Evolutionary conservation across 495 filamentous ascomycete genomes (phyloP), one percentile per base, ranked within the genome.

Genomic region (Monascus purpureus): DNA sequence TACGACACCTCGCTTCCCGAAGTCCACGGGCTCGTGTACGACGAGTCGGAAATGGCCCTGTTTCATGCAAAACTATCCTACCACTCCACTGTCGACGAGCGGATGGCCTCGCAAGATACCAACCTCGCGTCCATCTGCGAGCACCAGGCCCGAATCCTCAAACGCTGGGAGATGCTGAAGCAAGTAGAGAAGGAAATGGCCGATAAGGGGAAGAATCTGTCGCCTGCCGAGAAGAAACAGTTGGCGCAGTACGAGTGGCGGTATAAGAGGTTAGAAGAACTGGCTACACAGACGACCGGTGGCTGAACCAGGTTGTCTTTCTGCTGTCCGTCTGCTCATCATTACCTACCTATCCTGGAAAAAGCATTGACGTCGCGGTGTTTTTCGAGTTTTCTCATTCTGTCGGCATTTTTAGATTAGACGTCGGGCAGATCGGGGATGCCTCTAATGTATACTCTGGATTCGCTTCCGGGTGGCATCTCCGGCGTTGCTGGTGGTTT

Each of bases 21-120:
- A 39, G 49, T 46, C 17, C 46, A 50, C 29, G 58, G 56, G n/a
- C 39, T 62, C 22, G 50, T 41, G 33, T 62, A 62, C 40, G 54
- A 59, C 36, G 54, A 62, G 44, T 58, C 50, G 31, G 56, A 62
- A 29, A 62, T 62, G 58, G 50, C 52, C 1, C 48, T 58, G 24
- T 62, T 62, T 34, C 49, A 50, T 22, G 56, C 58, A 16, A 55
- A 58, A 33, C 36, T 62, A 15, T 49, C 50, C 7, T 62, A 58
- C 18, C 49, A 60, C 29, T 45, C 55, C 15, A 62, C 58, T 4
- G 51, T 57, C 18, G 54, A 62, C n/a, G 47, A 45, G 11, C 54
- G 58, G 12, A 42, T 52, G 39, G 50, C 49, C 4, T 49, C 52
- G 1, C 35, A 53, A 25, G 52, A 62, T 32, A 34, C 45, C 26